phyloP scores from a whole-genome alignment of 2,329 filamentous ascomycete species.

The Fusarium dimerum region DNA sequence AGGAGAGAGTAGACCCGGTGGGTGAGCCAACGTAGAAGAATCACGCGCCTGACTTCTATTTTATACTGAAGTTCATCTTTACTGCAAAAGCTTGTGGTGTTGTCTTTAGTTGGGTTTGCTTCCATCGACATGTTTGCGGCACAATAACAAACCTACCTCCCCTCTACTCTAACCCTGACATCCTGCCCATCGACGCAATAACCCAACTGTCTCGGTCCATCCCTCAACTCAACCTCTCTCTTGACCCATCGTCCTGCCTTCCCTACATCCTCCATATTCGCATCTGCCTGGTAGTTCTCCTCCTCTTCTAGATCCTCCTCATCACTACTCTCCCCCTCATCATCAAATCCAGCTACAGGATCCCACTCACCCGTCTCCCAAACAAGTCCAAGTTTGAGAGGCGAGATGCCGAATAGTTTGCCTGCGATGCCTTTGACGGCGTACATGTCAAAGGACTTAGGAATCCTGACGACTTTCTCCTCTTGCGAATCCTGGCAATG shows the following conservation, averaged over 20 bases:
- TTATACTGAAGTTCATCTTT: not conserved
- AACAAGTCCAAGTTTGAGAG: constrained; percentile 66
- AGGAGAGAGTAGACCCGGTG: too few relatives aligned
- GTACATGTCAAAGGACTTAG: constrained; percentile 79
- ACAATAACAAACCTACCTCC: constrained; percentile 23
- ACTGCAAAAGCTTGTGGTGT: not conserved
- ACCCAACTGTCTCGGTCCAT: constrained; percentile 79
- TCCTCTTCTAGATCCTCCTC: constrained; percentile 48
- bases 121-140: not conserved
- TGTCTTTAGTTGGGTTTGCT: not conserved
- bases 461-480: constrained; percentile 55
- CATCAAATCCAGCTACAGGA: constrained; percentile 66
- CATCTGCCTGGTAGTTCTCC: constrained; percentile 21
- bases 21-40: too few relatives aligned
- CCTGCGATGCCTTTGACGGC: constrained; percentile 77
- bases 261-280: constrained; percentile 23
- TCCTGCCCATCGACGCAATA: constrained; percentile 78
- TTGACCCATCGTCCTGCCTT: constrained; percentile 66
- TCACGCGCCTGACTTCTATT: too few relatives aligned
- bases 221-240: constrained; percentile 76
- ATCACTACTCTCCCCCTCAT: constrained; percentile 56
- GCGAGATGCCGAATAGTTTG: constrained; percentile 65
- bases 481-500: constrained; percentile 19
- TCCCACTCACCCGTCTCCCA: constrained; percentile 95
- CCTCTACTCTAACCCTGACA: constrained; percentile 71